Evolutionary conservation across 164 flowering plant species (phyloP).

Genomic region (Kingdonia uniflora): DNA sequence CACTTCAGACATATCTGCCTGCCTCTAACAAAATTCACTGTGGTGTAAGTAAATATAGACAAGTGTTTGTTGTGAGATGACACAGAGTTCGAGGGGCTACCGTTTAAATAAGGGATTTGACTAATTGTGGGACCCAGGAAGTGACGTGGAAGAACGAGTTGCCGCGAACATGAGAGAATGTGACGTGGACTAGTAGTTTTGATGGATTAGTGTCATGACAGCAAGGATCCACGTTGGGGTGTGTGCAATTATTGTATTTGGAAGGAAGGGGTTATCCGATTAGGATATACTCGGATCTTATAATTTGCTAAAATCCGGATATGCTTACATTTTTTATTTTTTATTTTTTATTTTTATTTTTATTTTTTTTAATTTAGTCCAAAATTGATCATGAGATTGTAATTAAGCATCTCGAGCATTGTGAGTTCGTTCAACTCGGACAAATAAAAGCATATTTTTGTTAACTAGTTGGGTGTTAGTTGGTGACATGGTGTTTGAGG

Average conservation of each 20-base stretch:
- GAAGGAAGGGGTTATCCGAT: not conserved
- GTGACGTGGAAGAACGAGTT: constrained; percentile 22
- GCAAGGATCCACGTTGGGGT: constrained; percentile 41
- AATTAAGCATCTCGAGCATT: too few relatives aligned
- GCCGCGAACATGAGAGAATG: constrained; percentile 20
- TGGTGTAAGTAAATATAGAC: not conserved
- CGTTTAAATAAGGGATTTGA: constrained; percentile 1
- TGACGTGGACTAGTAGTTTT: not conserved
- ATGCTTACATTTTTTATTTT: not conserved
- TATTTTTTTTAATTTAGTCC: too few relatives aligned
- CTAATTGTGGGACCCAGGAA: constrained; percentile 12
- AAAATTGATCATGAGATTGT: too few relatives aligned
- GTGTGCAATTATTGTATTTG: constrained; percentile 2
- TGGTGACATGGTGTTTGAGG: too few relatives aligned
- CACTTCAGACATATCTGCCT: constrained; percentile 13
- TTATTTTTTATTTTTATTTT: too few relatives aligned
- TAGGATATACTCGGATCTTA: constrained; percentile 10
- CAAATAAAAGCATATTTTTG: too few relatives aligned
- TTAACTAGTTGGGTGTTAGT: too few relatives aligned
- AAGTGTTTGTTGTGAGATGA: not conserved
- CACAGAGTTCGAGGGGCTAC: too few relatives aligned
- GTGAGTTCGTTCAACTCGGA: too few relatives aligned
- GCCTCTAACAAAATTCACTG: constrained; percentile 11
- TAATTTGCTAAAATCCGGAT: too few relatives aligned
- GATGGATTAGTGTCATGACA: constrained; percentile 5